Conservation (phyloP, 768 basidiomycete species). For the Baorangia bicolor region DNA sequence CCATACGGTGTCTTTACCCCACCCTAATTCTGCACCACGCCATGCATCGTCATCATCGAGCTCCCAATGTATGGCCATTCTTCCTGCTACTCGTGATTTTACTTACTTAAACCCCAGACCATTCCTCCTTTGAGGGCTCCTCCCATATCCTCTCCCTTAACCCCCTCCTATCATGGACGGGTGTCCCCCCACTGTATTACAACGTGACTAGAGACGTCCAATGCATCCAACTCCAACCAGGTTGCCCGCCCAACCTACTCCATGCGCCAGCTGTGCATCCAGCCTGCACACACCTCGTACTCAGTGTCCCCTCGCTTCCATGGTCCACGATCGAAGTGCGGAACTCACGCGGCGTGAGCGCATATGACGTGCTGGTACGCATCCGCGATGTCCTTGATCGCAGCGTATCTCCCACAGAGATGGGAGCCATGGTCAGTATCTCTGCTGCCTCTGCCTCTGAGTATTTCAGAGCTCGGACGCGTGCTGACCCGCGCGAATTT, state of each 20-base stretch:
- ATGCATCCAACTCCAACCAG: conserved; percentile 19
- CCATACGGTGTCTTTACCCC: conserved; percentile 30
- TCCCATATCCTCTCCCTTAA: conserved; percentile 24
- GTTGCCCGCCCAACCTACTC: conserved; percentile 17
- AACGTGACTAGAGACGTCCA: conserved; percentile 28
- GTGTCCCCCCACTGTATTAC: conserved; percentile 19
- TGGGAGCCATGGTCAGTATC: conserved; percentile 24
- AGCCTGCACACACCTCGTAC: conserved; percentile 9
- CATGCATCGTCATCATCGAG: conserved; percentile 17
- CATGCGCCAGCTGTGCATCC: conserved; percentile 26
- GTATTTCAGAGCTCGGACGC: conserved; percentile 29
- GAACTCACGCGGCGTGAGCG: conserved; percentile 28
- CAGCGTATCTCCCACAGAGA: conserved; percentile 25
- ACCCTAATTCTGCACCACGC: conserved; percentile 28
- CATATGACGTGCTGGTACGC: conserved; percentile 27
- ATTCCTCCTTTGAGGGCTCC: conserved; percentile 5
- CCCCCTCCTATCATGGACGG: conserved; percentile 25
- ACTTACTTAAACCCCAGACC: conserved; percentile 14
- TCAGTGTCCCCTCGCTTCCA: conserved; percentile 25
- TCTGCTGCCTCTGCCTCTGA: conserved; percentile 23
- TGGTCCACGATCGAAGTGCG: conserved; percentile 33
- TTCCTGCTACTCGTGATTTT: background rate
- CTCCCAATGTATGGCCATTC: conserved; percentile 18
- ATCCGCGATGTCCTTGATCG: conserved; percentile 29
- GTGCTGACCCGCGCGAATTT: conserved; percentile 35